Conservation (phyloP, 164 flowering plant genomes). For the Liquidambar formosana region DNA sequence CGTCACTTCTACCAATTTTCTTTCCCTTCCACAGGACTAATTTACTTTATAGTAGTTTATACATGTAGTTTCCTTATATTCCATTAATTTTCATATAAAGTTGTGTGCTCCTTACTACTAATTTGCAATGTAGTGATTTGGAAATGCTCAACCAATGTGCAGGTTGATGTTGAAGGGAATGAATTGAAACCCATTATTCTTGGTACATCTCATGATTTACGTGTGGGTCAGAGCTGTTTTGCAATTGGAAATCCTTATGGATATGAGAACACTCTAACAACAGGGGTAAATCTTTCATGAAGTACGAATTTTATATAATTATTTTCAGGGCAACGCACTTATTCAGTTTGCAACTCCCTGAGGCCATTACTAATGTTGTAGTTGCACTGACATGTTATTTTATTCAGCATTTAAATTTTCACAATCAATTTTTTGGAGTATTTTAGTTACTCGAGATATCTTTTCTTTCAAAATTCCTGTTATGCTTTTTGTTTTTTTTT, state of each 20-base stretch:
- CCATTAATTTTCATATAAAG: too few relatives aligned
- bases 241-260: slow-evolving; percentile 96
- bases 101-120: not conserved
- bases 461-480: too few relatives aligned
- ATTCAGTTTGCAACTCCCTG: slow-evolving; percentile 3
- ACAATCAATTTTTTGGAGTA: too few relatives aligned
- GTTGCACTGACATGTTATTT: too few relatives aligned
- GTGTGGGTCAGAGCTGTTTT: slow-evolving; percentile 88
- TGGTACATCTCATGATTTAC: slow-evolving; percentile 64
- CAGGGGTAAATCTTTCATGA: slow-evolving; percentile 62
- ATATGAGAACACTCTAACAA: slow-evolving; percentile 82
- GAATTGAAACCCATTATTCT: slow-evolving; percentile 65
- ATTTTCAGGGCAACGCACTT: not conserved
- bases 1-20: too few relatives aligned
- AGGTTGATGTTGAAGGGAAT: slow-evolving; percentile 69
- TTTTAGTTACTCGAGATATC: too few relatives aligned
- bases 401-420: too few relatives aligned
- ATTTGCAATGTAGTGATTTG: not conserved
- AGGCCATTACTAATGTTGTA: not conserved
- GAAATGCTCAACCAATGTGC: slow-evolving; percentile 9
- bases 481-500: too few relatives aligned
- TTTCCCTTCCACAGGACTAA: too few relatives aligned
- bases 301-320: not conserved
- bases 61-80: too few relatives aligned
- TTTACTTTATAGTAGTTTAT: too few relatives aligned